A percentile compares a stretch with the other conserved stretches of the same genome.
phyloP scores from a whole-genome alignment of 805 yeast species.

The Saturnispora galanensis region DNA sequence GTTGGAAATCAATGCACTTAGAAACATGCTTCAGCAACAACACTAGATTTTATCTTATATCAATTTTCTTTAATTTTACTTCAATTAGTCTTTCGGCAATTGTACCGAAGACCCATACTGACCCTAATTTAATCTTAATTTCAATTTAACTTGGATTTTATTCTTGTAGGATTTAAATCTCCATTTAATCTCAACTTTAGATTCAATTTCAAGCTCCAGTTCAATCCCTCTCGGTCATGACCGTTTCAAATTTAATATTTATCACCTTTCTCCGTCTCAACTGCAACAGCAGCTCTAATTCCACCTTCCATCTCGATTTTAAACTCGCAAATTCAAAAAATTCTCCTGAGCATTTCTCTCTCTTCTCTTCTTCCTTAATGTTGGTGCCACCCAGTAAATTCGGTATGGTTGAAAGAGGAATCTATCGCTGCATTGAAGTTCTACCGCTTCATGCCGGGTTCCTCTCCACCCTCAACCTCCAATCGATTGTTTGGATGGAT shows the following conservation, averaged over 20 bases:
- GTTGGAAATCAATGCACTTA: constrained; percentile 47
- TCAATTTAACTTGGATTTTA: too few species aligned
- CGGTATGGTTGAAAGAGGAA: constrained; percentile 82
- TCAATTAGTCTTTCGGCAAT: too few species aligned
- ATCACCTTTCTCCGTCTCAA: too few species aligned
- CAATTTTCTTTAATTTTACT: neutral
- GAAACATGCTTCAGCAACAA: constrained; percentile 31
- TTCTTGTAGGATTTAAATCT: too few species aligned
- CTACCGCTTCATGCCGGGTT: constrained; percentile 73
- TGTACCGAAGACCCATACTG: neutral
- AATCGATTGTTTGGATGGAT: constrained; percentile 64
- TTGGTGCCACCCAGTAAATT: constrained; percentile 88
- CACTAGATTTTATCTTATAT: neutral
- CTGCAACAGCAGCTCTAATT: neutral
- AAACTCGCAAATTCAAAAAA: neutral
- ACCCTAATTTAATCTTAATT: too few species aligned
- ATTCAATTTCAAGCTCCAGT: too few species aligned
- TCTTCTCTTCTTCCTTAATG: constrained; percentile 34
- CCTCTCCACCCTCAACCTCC: constrained; percentile 59
- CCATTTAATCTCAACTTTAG: too few species aligned
- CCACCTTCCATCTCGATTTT: neutral
- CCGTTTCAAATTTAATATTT: too few species aligned
- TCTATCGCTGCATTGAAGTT: constrained; percentile 72
- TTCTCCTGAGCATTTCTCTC: neutral
- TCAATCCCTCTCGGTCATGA: too few species aligned